Evolutionary conservation across 2,329 filamentous ascomycete genomes (phyloP).

Genomic region (Neonectria hederae): DNA sequence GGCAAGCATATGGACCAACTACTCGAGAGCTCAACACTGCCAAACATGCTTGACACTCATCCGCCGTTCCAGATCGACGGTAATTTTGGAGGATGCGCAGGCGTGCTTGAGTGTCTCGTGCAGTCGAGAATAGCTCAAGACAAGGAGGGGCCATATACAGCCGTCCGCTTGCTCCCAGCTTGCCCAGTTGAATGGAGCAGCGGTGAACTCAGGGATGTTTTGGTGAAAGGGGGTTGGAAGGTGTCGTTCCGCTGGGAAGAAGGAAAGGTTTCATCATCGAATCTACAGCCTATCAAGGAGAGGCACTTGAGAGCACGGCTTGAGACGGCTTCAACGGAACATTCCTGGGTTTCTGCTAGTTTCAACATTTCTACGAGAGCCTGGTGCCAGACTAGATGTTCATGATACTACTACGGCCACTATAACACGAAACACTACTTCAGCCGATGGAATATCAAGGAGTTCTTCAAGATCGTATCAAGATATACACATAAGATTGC

Average conservation of each 20-base stretch:
- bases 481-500: too few species aligned
- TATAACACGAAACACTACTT: too few species aligned
- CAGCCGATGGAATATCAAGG: too few species aligned
- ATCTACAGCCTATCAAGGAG: neutral
- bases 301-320: neutral
- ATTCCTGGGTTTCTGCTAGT: neutral
- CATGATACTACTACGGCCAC: neutral
- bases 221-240: slow-evolving; percentile 26
- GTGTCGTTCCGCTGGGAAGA: slow-evolving; percentile 30
- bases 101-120: slow-evolving; percentile 34
- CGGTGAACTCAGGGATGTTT: slow-evolving; percentile 7
- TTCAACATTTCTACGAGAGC: neutral
- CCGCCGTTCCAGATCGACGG: slow-evolving; percentile 45
- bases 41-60: slow-evolving; percentile 35
- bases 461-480: too few species aligned
- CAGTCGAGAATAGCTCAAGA: slow-evolving; percentile 25
- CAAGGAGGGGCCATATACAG: neutral
- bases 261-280: neutral
- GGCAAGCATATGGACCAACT: slow-evolving; percentile 31
- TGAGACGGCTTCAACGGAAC: neutral
- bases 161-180: slow-evolving; percentile 32
- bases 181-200: slow-evolving; percentile 25
- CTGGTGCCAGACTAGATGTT: neutral
- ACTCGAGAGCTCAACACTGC: slow-evolving; percentile 25
- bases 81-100: slow-evolving; percentile 41